Conservation (phyloP, 148 eudicot genomes). For the Camellia sinensis region DNA sequence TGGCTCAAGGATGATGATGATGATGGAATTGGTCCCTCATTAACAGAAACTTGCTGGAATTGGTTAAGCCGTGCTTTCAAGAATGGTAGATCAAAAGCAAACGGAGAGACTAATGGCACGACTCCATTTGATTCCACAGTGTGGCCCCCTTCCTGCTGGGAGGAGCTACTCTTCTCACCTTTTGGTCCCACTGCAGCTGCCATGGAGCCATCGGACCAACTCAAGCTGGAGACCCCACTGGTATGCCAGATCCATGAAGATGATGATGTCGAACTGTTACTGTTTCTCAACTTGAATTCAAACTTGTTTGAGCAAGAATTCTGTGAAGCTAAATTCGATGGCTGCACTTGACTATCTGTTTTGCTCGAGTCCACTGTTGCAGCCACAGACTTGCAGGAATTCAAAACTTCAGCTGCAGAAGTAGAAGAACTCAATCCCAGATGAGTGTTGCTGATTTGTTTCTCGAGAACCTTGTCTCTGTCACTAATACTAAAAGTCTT, state of each 20-base stretch:
- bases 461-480: conserved; percentile 12
- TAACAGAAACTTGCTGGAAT: neutral
- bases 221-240: too few species aligned
- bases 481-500: neutral
- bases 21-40: too few species aligned
- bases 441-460: neutral
- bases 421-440: neutral
- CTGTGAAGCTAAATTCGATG: conserved; percentile 14
- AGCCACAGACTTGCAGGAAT: neutral
- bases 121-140: too few species aligned
- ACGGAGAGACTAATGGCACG: neutral
- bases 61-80: conserved; percentile 7
- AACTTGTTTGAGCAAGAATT: neutral
- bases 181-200: too few species aligned
- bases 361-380: neutral
- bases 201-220: too few species aligned
- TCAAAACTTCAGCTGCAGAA: conserved; percentile 13
- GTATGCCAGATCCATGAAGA: too few species aligned
- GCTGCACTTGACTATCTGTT: conserved; percentile 9
- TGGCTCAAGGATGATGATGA: neutral
- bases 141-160: too few species aligned
- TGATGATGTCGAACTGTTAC: too few species aligned
- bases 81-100: conserved; percentile 9
- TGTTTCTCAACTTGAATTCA: too few species aligned
- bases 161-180: too few species aligned